These are phyloP conservation scores for Penicillium silybi DNA, from an alignment of 495 filamentous ascomycete species.

Conservation along the genomic window DNA sequence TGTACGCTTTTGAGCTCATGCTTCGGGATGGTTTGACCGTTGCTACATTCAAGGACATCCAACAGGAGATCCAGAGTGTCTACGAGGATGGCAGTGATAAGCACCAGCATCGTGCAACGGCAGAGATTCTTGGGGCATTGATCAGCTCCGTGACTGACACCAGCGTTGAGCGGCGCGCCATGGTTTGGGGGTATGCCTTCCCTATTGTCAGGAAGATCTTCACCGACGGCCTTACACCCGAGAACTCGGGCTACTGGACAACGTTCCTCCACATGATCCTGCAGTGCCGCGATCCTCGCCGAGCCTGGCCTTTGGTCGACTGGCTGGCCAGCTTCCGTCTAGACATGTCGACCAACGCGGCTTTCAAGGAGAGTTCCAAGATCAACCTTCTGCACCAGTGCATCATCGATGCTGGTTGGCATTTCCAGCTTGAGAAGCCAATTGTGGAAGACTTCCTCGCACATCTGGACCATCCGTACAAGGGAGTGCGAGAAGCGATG, in stretches of 20 bases:
- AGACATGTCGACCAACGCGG: conserved; percentile 92
- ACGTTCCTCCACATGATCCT: conserved; percentile 86
- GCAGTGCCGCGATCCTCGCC: conserved; percentile 78
- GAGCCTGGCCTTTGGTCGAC: conserved; percentile 80
- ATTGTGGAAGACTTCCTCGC: conserved; percentile 84
- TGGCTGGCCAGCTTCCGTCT: conserved; percentile 81
- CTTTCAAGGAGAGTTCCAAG: conserved; percentile 98
- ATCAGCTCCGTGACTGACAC: conserved; percentile 71
- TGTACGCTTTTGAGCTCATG: conserved; percentile 85
- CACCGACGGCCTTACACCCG: conserved; percentile 84
- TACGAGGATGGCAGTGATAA: conserved; percentile 95
- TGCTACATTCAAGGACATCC: conserved; percentile 82
- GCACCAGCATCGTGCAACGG: conserved; percentile 93
- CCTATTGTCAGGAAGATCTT: conserved; percentile 85
- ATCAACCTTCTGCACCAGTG: conserved; percentile 86
- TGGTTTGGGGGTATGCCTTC: conserved; percentile 85
- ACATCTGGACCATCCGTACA: conserved; percentile 96
- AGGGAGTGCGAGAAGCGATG: conserved; percentile 92
- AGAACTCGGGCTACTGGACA: conserved; percentile 92
- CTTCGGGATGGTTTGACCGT: conserved; percentile 62
- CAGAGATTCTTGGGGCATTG: conserved; percentile 88
- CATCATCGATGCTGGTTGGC: conserved; percentile 88
- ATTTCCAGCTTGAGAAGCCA: conserved; percentile 89
- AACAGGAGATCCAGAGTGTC: conserved; percentile 66
- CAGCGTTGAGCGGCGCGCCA: conserved; percentile 59